These are phyloP conservation scores for Corynascus novoguineensis DNA, from an alignment of 495 filamentous ascomycete genomes.

Conservation along the genomic window DNA sequence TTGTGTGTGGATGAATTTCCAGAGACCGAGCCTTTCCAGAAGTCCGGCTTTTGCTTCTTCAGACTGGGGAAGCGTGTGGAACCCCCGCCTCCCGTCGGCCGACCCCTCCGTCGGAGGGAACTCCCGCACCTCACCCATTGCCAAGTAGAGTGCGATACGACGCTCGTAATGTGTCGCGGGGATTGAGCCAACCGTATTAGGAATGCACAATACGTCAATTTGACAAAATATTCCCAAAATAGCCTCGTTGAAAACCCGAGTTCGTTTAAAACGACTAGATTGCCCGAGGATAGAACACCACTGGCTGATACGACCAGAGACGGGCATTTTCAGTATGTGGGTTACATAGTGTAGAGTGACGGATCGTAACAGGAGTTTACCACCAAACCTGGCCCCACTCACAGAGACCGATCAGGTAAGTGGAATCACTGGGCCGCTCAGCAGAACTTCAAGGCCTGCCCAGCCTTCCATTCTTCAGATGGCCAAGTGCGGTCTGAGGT, in stretches of 20 bases:
- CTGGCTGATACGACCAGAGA: no score
- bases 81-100: conserved; percentile 12
- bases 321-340: no score
- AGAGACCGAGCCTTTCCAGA: neutral
- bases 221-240: no score
- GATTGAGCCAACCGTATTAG: neutral
- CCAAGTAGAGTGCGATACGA: neutral
- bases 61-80: neutral
- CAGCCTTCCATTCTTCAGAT: neutral
- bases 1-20: neutral
- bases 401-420: neutral
- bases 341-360: no score
- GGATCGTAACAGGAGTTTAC: no score
- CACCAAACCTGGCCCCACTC: neutral
- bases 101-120: conserved; percentile 4
- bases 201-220: neutral
- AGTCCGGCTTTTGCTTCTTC: neutral
- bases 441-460: neutral
- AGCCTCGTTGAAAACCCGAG: no score
- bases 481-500: neutral
- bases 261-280: no score
- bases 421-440: neutral
- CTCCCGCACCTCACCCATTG: neutral
- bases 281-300: no score
- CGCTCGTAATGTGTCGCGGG: neutral